Evolutionary conservation across 1,284 basidiomycete species (phyloP), one percentile per base, ranked within the genome.

Genomic region (Pseudozyma thailandica): DNA sequence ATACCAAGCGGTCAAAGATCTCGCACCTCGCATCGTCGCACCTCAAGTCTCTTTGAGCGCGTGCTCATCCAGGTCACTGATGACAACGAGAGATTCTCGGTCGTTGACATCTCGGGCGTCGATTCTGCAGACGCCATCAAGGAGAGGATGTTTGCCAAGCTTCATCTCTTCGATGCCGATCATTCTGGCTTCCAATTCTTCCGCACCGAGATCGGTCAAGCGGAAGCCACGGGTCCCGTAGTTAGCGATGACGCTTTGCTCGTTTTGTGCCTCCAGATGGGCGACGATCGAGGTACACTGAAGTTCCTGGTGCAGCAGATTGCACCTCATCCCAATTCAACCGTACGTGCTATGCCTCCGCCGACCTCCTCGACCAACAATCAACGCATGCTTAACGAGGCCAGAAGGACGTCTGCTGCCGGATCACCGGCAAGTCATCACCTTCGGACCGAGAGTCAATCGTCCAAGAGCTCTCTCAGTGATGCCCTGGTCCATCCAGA

Each of bases 21-120:
- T 5, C 28, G 43, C 16, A 33, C 31, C 4, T 52, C 61, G 15
- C 52, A 71, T 23, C 44, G 56, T 23, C 46, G 68, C 3, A 39
- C 18, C 2, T 71, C 68, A 16, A 72, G 70, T 28, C 43, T 60
- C 6, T 59, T 72, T 18, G 70, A 72, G 33, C 64, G 70, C 18
- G 76, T 79, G 9, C 63, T 80, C 15, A 82, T 82, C 28, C 79
- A 81, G 47, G 81, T 81, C 27, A 82, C 81, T 25, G 76, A 78
- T 30, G 81, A 82, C 73, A 82, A 82, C 49, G 81, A 82, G 39
- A 58, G 79, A 21, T 82, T 82, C 48, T 66, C 79, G 6, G 81
- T 82, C 23, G 80, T 82, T 20, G 80, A 82, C 46, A 75, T 82
- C 20, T 77, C 80, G 4, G 78, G 79, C 23, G 61, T 80, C 9